phyloP scores from a whole-genome alignment of 768 basidiomycete species.

The Lactifluus rugatus region DNA sequence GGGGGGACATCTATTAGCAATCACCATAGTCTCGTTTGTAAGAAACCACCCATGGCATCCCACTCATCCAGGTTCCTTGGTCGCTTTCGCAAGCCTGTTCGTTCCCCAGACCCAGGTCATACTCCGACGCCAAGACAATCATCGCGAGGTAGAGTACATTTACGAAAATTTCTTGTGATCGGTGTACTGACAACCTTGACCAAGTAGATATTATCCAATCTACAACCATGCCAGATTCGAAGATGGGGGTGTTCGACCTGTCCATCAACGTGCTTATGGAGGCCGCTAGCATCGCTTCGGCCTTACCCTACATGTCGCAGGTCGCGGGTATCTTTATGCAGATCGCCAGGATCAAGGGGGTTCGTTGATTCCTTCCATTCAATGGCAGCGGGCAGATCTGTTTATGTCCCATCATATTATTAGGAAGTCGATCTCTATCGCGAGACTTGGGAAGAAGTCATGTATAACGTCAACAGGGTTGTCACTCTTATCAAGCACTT shows the following conservation, averaged over 20 bases:
- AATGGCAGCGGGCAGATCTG: too few species aligned
- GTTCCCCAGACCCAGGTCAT: neutral
- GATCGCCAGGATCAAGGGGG: constrained; percentile 11
- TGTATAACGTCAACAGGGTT: constrained; percentile 11
- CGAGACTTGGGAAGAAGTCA: constrained; percentile 8
- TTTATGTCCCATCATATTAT: neutral
- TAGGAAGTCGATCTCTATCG: constrained; percentile 16
- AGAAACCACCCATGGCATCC: neutral
- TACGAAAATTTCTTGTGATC: neutral
- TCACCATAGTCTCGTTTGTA: too few species aligned
- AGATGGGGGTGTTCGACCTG: neutral
- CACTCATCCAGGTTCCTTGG: neutral
- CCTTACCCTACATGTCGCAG: constrained; percentile 9
- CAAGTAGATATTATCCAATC: neutral
- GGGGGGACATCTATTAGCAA: too few species aligned
- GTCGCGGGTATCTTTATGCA: constrained; percentile 3
- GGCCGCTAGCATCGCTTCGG: neutral
- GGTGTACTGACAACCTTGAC: neutral
- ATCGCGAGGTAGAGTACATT: neutral
- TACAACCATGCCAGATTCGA: neutral
- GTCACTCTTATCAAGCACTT: constrained; percentile 7
- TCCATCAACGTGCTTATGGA: constrained; percentile 6
- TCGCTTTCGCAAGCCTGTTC: neutral
- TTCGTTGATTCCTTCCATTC: neutral
- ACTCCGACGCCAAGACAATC: neutral